These are phyloP conservation scores for Elongisporangium prolatum DNA, from an alignment of 352 stramenopile species.

Conservation along the genomic window DNA sequence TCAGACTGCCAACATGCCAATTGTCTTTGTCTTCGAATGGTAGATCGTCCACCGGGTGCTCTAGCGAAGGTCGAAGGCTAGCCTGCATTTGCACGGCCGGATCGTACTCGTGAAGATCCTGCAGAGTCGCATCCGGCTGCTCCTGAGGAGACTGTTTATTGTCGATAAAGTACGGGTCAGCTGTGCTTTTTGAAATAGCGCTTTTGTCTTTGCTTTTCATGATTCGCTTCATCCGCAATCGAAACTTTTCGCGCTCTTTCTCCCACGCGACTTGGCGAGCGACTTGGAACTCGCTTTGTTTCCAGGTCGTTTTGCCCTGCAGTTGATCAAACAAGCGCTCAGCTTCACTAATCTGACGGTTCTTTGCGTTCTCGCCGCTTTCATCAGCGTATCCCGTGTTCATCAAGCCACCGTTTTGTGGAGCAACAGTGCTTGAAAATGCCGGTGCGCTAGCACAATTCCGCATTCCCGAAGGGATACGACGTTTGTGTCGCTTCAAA, in stretches of 20 bases:
- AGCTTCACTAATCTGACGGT: conserved; percentile 13
- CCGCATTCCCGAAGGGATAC: conserved; percentile 2
- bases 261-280: conserved; percentile 63
- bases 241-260: conserved; percentile 59
- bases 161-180: background rate
- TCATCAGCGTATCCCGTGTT: background rate
- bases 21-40: conserved; percentile 79
- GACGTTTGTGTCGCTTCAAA: conserved; percentile 16
- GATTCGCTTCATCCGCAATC: conserved; percentile 66
- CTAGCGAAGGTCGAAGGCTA: conserved; percentile 30
- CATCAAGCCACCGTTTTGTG: background rate
- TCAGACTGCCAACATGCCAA: conserved; percentile 69
- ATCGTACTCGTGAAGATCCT: background rate
- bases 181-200: conserved; percentile 6
- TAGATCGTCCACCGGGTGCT: conserved; percentile 36
- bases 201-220: conserved; percentile 41
- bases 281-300: conserved; percentile 66
- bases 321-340: conserved; percentile 65
- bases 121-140: background rate
- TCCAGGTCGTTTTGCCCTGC: conserved; percentile 62
- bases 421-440: conserved; percentile 10
- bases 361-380: background rate
- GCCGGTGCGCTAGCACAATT: conserved; percentile 21
- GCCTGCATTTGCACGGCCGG: conserved; percentile 7
- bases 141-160: conserved; percentile 14